Conservation (phyloP, 805 yeast species). For the Blastobotrys terrestris region DNA sequence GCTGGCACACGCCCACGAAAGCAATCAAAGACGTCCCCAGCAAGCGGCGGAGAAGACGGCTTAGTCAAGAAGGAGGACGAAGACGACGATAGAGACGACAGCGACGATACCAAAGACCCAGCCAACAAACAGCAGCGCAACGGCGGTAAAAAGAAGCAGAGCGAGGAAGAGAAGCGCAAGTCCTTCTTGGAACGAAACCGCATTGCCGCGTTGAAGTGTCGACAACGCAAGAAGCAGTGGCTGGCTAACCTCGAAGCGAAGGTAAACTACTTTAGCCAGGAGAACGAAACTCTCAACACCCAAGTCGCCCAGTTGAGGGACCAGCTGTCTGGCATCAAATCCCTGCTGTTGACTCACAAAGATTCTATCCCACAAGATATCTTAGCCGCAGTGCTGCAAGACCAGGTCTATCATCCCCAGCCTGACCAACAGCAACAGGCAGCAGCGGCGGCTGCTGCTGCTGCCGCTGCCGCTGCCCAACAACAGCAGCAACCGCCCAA, state of each 20-base stretch:
- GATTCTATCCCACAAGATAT: slow-evolving; percentile 9
- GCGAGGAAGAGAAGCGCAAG: slow-evolving; percentile 71
- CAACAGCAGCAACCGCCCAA: slow-evolving; percentile 1
- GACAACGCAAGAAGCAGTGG: slow-evolving; percentile 89
- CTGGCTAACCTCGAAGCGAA: slow-evolving; percentile 78
- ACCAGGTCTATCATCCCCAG: background rate
- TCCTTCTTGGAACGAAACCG: slow-evolving; percentile 84
- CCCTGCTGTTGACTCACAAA: slow-evolving; percentile 12
- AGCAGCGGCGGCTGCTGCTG: background rate
- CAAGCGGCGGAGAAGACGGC: background rate
- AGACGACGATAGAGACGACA: background rate
- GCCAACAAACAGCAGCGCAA: slow-evolving; percentile 2
- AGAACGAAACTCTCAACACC: slow-evolving; percentile 58
- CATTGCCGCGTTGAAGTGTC: slow-evolving; percentile 91
- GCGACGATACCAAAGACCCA: background rate
- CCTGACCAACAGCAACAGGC: background rate
- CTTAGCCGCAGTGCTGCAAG: slow-evolving; percentile 1
- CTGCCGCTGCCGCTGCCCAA: background rate
- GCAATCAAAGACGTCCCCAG: background rate
- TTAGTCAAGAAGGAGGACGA: background rate
- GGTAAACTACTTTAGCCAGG: slow-evolving; percentile 59
- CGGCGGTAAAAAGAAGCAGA: slow-evolving; percentile 27
- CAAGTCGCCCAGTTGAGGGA: slow-evolving; percentile 56
- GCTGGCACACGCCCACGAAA: background rate
- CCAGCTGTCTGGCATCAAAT: slow-evolving; percentile 42